Percentiles rank a stretch among this genome's conserved stretches.
Evolutionary conservation across 257 asterid species (phyloP).

Genomic region (Thymus quinquecostatus): DNA sequence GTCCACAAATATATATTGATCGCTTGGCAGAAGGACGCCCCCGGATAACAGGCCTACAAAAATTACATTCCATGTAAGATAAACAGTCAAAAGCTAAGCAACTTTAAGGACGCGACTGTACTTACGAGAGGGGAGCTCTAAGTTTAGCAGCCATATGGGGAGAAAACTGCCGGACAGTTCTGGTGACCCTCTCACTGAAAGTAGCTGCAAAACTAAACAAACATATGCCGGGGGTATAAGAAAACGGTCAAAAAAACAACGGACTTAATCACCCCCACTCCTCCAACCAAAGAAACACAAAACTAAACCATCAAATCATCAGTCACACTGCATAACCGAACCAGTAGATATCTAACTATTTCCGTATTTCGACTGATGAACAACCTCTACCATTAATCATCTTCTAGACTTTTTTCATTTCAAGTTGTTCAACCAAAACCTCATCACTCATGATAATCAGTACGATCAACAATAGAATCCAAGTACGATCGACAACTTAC

Average conservation of each 20-base stretch:
- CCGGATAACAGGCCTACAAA: constrained; percentile 82
- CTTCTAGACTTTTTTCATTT: background rate
- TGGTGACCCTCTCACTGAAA: constrained; percentile 84
- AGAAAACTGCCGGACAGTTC: constrained; percentile 87
- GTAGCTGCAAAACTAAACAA: constrained; percentile 85
- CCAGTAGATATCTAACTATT: background rate
- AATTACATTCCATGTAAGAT: constrained; percentile 35
- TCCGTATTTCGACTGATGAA: no score
- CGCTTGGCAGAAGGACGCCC: constrained; percentile 90
- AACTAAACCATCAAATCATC: constrained; percentile 2
- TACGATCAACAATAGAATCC: background rate
- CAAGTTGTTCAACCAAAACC: constrained; percentile 8
- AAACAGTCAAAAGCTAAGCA: constrained; percentile 22
- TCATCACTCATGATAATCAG: background rate
- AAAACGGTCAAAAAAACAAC: constrained; percentile 9
- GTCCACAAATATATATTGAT: constrained; percentile 79
- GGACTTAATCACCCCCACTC: background rate
- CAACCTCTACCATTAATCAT: background rate
- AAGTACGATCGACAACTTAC: background rate
- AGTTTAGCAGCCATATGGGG: constrained; percentile 97
- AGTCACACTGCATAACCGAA: constrained; percentile 7
- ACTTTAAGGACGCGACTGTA: constrained; percentile 19
- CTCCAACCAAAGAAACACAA: background rate
- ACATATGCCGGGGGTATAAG: constrained; percentile 34
- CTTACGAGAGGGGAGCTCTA: constrained; percentile 92